Evolutionary conservation across 176 grass and related monocot genomes (phyloP), one percentile per base, ranked within the genome.

Genomic region (Pharus latifolius): DNA sequence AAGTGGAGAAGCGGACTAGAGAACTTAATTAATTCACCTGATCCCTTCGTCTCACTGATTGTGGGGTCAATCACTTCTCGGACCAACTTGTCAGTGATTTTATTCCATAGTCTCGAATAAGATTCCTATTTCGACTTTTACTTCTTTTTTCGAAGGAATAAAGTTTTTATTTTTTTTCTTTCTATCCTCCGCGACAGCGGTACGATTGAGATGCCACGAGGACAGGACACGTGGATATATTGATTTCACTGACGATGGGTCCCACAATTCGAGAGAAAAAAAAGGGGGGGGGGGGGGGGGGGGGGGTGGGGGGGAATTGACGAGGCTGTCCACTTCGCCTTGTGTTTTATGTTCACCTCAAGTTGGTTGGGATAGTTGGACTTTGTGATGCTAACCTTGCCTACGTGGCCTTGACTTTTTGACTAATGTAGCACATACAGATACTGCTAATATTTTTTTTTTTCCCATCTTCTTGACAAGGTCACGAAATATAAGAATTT

Each of bases 61-160:
- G 46, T 15, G 35, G 67, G 56, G 3, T 47, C 1, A 0, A 0
- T 0, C 4, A 0, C 0, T 0, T 0, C 0, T 0, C 2, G 26
- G 54, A 1, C 52, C 70, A 10, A 45, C 35, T 0, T 5, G 72
- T 62, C 80, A 82, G 2, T 0, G 2, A 0, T 0, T 2, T 1
- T 1, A 0, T 1, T 0, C 4, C 0, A 2, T 5, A 7, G 43
- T 0, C n/a, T n/a, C 0, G 52, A 44, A 32, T 32, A 3, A 4
- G 42, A 32, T 42, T 58, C 69, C 50, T 14, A 50, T 49, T 15
- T 59, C 53, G 35, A 38, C 64, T 27, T 0, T 49, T 17, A 11
- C 3, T 57, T 34, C 1, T 20, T 42, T 12, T 49, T 40, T 29
- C 44, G 1, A 10, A 37, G n/a, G 65, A 51, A 68, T 17, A 27